These are phyloP conservation scores for Periconia digitata DNA, from an alignment of 2,329 filamentous ascomycete genomes.

Conservation along the genomic window DNA sequence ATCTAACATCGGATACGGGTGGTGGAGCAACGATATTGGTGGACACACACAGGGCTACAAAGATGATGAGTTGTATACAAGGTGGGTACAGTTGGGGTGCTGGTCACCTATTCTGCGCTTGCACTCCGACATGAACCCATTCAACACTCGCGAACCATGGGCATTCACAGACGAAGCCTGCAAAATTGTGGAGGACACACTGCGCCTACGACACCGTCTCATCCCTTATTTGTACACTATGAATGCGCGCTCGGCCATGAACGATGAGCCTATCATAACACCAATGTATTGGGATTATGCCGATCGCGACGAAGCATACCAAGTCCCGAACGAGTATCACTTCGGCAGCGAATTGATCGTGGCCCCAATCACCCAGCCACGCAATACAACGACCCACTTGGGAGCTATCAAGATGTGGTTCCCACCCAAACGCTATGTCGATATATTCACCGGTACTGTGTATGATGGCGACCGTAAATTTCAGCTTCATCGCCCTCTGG, in stretches of 20 bases:
- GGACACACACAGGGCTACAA: constrained; percentile 60
- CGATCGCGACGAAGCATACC: constrained; percentile 56
- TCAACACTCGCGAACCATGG: constrained; percentile 66
- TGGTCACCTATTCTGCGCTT: constrained; percentile 64
- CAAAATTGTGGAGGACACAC: constrained; percentile 51
- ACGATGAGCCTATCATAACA: constrained; percentile 57
- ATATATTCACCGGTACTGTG: constrained; percentile 60
- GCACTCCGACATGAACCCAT: constrained; percentile 60
- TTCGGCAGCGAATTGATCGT: constrained; percentile 62
- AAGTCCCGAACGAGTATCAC: constrained; percentile 59
- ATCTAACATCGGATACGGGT: constrained; percentile 68
- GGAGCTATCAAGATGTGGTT: constrained; percentile 59
- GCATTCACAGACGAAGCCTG: constrained; percentile 52
- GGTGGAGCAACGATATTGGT: constrained; percentile 71
- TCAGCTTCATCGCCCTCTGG: constrained; percentile 53
- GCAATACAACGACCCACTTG: constrained; percentile 50
- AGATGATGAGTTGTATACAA: constrained; percentile 60
- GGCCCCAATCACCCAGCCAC: constrained; percentile 57
- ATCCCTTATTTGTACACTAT: constrained; percentile 64
- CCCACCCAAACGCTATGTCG: constrained; percentile 56
- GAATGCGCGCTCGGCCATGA: constrained; percentile 51
- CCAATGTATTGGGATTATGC: constrained; percentile 66
- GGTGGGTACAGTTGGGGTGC: constrained; percentile 64
- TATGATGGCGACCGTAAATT: constrained; percentile 61
- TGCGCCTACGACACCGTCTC: constrained; percentile 60